Evolutionary conservation across 306 rosid species (phyloP).

Genomic region (Vigna nakashimae): DNA sequence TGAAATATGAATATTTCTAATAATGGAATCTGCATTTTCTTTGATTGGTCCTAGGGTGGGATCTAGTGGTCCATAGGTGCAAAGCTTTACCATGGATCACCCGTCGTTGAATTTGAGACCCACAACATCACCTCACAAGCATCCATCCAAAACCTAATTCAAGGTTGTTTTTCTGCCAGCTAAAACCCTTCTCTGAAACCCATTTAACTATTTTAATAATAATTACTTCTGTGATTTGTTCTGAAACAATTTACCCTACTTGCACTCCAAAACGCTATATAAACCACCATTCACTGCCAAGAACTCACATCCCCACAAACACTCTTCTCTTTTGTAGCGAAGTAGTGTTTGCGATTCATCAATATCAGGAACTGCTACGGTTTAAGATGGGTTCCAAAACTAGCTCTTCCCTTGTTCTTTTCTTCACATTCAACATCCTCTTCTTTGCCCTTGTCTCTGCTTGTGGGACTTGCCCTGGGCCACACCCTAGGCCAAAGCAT

Average conservation of each 20-base stretch:
- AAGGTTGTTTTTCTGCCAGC: conserved; percentile 2
- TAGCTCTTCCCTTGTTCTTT: conserved; percentile 65
- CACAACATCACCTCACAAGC: not conserved
- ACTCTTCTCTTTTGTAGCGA: not conserved
- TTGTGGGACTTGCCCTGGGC: conserved; percentile 52
- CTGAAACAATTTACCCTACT: not conserved
- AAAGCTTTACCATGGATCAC: not conserved
- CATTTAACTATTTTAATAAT: not conserved
- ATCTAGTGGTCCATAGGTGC: not conserved
- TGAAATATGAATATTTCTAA: too few species aligned
- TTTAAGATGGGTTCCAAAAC: conserved; percentile 66
- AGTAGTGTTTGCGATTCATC: not conserved
- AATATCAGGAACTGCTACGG: conserved; percentile 3
- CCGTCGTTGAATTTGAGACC: not conserved
- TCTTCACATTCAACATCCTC: conserved; percentile 70
- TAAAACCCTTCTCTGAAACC: not conserved
- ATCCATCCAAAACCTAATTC: not conserved
- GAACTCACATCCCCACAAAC: conserved; percentile 7
- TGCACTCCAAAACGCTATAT: conserved; percentile 6
- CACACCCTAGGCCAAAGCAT: not conserved
- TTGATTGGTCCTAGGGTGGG: not conserved
- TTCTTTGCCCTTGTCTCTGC: conserved; percentile 70
- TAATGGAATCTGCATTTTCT: not conserved
- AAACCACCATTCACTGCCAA: conserved; percentile 1
- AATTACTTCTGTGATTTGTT: not conserved